Percentiles rank a stretch among this genome's conserved stretches.
phyloP scores from a whole-genome alignment of 208 protist genomes.

The Sergeia podlipaevii region DNA sequence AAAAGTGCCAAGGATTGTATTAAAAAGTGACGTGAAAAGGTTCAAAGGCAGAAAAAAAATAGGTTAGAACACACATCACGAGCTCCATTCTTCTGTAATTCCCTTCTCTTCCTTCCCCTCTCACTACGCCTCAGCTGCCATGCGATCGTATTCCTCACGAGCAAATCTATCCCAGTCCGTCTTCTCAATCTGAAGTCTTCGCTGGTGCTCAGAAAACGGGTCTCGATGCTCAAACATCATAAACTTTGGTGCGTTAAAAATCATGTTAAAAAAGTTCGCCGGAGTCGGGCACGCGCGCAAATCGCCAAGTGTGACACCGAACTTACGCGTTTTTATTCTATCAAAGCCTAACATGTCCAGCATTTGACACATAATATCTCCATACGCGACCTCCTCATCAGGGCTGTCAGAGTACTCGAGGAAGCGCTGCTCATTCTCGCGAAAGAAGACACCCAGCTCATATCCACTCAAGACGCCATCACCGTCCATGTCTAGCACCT shows the following conservation, averaged over 20 bases:
- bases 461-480: conserved; percentile 93
- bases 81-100: too few relatives aligned
- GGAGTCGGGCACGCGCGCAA: conserved; percentile 84
- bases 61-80: too few relatives aligned
- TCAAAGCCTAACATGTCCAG: conserved; percentile 91
- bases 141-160: conserved; percentile 89
- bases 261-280: conserved; percentile 93
- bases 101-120: conserved; percentile 1
- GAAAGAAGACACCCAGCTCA: conserved; percentile 93
- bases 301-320: conserved; percentile 86
- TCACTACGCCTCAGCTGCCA: conserved; percentile 80
- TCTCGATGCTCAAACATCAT: conserved; percentile 92
- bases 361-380: conserved; percentile 95
- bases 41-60: too few relatives aligned
- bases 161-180: conserved; percentile 95
- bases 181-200: conserved; percentile 62
- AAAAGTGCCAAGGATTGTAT: too few relatives aligned
- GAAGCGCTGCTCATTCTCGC: conserved; percentile 91
- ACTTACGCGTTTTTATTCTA: conserved; percentile 24
- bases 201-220: conserved; percentile 77
- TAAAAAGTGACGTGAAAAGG: too few relatives aligned
- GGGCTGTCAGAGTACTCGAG: conserved; percentile 58
- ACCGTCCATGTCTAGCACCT: conserved; percentile 88
- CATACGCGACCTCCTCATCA: conserved; percentile 56
- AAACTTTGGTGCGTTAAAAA: conserved; percentile 95